Base-by-base conservation (phyloP, 495 filamentous ascomycete species). In the Penicillium coprophilum region DNA sequence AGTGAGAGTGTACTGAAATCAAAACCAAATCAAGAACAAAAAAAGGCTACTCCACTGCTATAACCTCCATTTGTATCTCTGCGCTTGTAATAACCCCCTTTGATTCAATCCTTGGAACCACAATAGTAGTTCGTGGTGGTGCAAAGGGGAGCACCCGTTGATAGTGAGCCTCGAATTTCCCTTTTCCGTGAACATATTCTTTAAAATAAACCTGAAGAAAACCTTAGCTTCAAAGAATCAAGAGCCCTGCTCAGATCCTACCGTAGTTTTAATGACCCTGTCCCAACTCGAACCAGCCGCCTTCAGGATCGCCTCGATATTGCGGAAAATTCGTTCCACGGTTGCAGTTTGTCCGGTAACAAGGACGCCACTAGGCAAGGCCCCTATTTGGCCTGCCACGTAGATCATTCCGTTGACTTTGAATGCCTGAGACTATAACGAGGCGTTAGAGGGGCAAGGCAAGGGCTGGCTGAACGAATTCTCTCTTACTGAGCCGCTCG, bases 391-490 rank as follows among this genome's bases (percentile, higher is more conserved):
- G 1, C 19, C 31, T 17, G 47, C 47, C 23, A 50, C 31, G 38
- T 49, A 50, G 19, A 50, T 50, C 12, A 31, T 17, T 10, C 47
- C 46, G 12, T 49, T 49, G 46, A 24, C 46, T 34, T 50, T 50
- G 13, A 50, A 50, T 23, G 47, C 47, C 30, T 50, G 47, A 1
- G 47, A 50, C 47, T 50, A 19, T 38, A 9, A 27, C n/a, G 11
- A 32, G 11, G 38, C 20, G 47, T 50, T 23, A 38, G 20, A 38
- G n/a, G 3, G 12, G 46, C 15, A 3, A 31, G 3, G 6, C 38
- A 11, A 38, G 20, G 31, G 11, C 4, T 34, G 31, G 5, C 11
- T 23, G 31, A 32, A 6, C 9, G 19, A 10, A 38, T 23, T 17
- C 9, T n/a, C 20, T 19, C 47, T 38, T 50, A 50, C 47, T 1